Evolutionary conservation across 305 asterid species (phyloP), one percentile per base, ranked within the genome.

Genomic region (Caryopteris hybrid): DNA sequence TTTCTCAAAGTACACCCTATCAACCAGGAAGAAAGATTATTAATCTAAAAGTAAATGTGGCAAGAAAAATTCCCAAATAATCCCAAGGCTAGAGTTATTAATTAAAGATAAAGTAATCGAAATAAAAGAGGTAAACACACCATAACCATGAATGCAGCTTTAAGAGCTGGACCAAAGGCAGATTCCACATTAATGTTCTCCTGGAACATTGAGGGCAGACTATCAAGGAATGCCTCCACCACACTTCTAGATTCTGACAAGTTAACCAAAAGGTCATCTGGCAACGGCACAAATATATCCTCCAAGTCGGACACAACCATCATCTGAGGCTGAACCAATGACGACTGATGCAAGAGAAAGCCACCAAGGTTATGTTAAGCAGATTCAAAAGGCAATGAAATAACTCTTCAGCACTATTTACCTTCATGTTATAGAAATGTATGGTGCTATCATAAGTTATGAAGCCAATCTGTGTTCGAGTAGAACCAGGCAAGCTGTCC

Each of bases 91-190:
- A 33, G 47, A n/a, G 51, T 36, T 41, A 45, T 11, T 31, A 55
- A 41, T 52, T 42, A 61, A 71, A 36, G 9, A 50, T 18, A 50
- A 60, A 47, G 55, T 12, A 66, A 36, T 9, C 38, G 42, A 62
- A 64, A 70, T 27, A 60, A 74, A 74, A 81, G 51, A 60, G 53
- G 39, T 41, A 54, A 48, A 73, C 96, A 18, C 83, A 95, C 99
- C 99, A 89, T 88, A 75, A 95, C 85, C 95, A 91, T 84, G 77
- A 81, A 88, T 64, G 97, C 93, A n/a, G 96, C 88, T 85, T 83
- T 89, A 71, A 95, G 97, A 80, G 99, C 98, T 36, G 99, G 99
- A 70, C 99, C 99, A 81, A 95, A 95, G 73, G 99, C 99, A 59
- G 99, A 91, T 84, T 95, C 99, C 54, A 95, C 90, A 79, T 88